Evolutionary conservation across 2,329 filamentous ascomycete species (phyloP).

Genomic region (Verticillium longisporum): DNA sequence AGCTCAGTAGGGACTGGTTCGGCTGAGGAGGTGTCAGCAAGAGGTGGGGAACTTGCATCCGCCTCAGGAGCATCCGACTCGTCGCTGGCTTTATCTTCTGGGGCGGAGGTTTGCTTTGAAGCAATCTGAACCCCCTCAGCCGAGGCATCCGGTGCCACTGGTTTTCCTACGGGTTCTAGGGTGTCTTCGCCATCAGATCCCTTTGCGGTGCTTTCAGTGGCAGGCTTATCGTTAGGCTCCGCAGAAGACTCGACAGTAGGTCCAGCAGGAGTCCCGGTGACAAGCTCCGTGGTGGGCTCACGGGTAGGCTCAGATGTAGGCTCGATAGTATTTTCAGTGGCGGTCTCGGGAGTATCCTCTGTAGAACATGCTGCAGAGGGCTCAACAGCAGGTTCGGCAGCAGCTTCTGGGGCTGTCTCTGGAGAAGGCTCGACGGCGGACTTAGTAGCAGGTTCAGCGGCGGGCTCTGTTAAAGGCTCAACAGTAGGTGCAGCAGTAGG

Average conservation of each 20-base stretch:
- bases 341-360: neutral
- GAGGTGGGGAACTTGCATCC: neutral
- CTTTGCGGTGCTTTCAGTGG: neutral
- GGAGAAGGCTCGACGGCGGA: neutral
- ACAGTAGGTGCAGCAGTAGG: neutral
- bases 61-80: neutral
- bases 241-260: neutral
- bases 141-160: neutral
- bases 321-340: neutral
- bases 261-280: neutral
- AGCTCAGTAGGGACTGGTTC: neutral
- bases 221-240: neutral
- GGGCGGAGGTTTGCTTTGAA: no score
- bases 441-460: neutral
- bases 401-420: neutral
- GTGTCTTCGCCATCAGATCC: neutral
- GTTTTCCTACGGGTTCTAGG: neutral
- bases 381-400: neutral
- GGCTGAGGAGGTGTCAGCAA: neutral
- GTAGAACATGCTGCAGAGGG: neutral
- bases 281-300: neutral
- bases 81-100: no score
- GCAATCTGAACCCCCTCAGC: neutral
- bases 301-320: neutral
- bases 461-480: neutral